phyloP scores from a whole-genome alignment of 2,329 filamentous ascomycete species.

The Polychaeton citri region DNA sequence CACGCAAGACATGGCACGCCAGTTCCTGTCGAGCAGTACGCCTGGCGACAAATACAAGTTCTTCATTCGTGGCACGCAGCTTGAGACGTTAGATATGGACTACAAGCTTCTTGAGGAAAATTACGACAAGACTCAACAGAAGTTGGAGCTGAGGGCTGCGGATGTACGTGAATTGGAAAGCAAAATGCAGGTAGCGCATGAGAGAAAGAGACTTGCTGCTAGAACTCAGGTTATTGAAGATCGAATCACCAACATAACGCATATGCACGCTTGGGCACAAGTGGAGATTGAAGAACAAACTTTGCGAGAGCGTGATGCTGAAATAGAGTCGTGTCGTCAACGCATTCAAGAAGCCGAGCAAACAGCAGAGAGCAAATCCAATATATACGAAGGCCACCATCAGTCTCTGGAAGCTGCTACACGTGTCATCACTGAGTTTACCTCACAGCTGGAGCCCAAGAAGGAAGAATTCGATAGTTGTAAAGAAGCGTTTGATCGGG shows the following conservation, averaged over 20 bases:
- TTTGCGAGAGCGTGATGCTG: conserved; percentile 15
- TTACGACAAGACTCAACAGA: conserved; percentile 57
- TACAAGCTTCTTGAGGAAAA: conserved; percentile 73
- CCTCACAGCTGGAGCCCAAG: conserved; percentile 23
- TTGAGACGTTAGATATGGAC: conserved; percentile 83
- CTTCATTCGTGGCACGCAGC: conserved; percentile 85
- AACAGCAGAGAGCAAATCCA: conserved; percentile 27
- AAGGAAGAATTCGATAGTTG: conserved; percentile 35
- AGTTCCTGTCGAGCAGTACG: conserved; percentile 78
- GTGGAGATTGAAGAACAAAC: conserved; percentile 59
- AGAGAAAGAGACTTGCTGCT: conserved; percentile 51
- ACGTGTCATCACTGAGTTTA: neutral
- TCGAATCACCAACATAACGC: conserved; percentile 44
- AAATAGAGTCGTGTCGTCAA: conserved; percentile 24
- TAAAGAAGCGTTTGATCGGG: conserved; percentile 37
- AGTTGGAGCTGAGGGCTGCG: conserved; percentile 47
- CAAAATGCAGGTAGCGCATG: conserved; percentile 47
- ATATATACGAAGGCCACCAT: neutral
- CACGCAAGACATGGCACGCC: conserved; percentile 86
- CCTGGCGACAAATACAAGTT: conserved; percentile 87
- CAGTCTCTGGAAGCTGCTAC: neutral
- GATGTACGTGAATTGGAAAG: conserved; percentile 49
- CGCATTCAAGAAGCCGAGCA: conserved; percentile 33
- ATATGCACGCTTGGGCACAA: conserved; percentile 75
- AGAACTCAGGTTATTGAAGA: conserved; percentile 52